These are phyloP conservation scores for Arachis hypogaea DNA, from an alignment of 306 rosid genomes.

Conservation along the genomic window DNA sequence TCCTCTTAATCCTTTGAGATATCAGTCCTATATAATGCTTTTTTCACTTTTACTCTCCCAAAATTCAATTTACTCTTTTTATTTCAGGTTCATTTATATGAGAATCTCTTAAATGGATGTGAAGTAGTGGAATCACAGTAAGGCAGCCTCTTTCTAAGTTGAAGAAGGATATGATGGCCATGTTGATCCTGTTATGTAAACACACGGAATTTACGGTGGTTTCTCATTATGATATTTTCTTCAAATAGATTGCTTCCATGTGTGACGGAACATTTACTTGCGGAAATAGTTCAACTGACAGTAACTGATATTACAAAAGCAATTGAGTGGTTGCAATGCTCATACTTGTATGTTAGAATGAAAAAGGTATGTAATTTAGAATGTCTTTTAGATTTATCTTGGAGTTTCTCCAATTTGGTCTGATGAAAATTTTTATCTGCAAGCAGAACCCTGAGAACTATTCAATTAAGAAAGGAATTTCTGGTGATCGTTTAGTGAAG, in stretches of 20 bases:
- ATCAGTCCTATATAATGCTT: conserved; percentile 11
- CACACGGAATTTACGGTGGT: conserved; percentile 29
- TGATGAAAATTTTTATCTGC: conserved; percentile 26
- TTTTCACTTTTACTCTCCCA: conserved; percentile 1
- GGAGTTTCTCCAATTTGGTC: conserved; percentile 31
- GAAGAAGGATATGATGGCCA: conserved; percentile 20
- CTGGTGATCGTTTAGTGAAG: conserved; percentile 61
- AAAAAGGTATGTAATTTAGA: conserved; percentile 62
- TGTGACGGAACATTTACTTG: conserved; percentile 92
- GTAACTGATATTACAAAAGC: conserved; percentile 86
- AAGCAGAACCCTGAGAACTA: conserved; percentile 78
- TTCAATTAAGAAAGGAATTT: conserved; percentile 65
- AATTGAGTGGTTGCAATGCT: conserved; percentile 95
- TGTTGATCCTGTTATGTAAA: conserved; percentile 25
- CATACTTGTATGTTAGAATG: conserved; percentile 89
- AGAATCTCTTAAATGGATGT: conserved; percentile 92
- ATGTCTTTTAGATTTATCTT: conserved; percentile 24
- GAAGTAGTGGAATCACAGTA: conserved; percentile 98
- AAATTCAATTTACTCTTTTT: conserved; percentile 35
- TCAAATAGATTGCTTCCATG: conserved; percentile 75
- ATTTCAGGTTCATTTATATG: conserved; percentile 88
- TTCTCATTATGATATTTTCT: conserved; percentile 34
- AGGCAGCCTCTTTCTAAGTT: conserved; percentile 40
- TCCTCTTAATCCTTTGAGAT: conserved; percentile 5
- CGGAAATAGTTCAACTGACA: conserved; percentile 93